Evolutionary conservation across 768 basidiomycete species (phyloP), one percentile per base, ranked within the genome.

Genomic region (Melanogaster broomeanus): DNA sequence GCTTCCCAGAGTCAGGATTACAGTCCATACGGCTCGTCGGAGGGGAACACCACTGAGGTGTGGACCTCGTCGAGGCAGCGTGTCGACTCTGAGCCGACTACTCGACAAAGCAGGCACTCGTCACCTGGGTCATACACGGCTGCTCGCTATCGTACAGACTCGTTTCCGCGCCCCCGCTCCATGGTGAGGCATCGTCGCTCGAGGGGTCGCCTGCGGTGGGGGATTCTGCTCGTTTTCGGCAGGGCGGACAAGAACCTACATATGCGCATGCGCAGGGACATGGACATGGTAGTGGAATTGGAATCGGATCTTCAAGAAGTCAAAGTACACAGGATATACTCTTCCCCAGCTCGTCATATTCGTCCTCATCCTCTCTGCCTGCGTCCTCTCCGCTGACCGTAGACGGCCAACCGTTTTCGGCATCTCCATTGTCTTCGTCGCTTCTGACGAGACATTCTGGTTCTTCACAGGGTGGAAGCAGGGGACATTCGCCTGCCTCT

Each of bases 31-130:
- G 42, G 55, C 46, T 58, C 56, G 10, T 53, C 56, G 11, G 22
- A 43, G 2, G 28, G 28, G 6, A 63, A 62, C 34, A 51, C 49
- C 35, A 48, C 49, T 9, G 60, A 59, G 18, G 52, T 53, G 15
- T 52, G 59, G 25, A 59, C 60, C 13, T 52, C 62, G 8, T 47
- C 61, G 9, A 61, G 53, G 44, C 62, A 64, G 10, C 51, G 47
- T 9, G 41, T 48, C 7, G 53, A 58, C 25, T 45, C 42, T 0
- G 52, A 35, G 12, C 37, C 51, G 19, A 16, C 21, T 8, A 45
- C 56, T 25, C 62, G 52, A 2, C 34, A 45, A 10, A n/a, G 40
- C 12, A 33, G 18, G 3, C 30, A 44, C 43, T 44, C 43, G 18
- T 40, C 46, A 1, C 35, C 56, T 18, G 19, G 24, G 19, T 37